These are phyloP conservation scores for Suhomyces taliae DNA, from an alignment of 1,139 yeast genomes.

Conservation along the genomic window DNA sequence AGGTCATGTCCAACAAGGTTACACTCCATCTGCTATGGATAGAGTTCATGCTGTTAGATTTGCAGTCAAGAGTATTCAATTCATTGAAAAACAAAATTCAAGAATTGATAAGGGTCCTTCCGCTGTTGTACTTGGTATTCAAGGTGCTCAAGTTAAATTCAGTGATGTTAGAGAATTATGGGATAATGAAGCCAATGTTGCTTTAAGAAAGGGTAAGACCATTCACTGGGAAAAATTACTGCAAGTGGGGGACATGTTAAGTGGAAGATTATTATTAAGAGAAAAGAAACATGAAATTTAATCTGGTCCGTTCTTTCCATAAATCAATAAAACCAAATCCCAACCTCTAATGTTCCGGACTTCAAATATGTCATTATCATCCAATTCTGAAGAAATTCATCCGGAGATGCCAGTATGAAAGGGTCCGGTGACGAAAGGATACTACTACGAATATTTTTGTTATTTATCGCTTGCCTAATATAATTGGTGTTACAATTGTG, in stretches of 20 bases:
- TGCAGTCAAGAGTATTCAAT: constrained; percentile 85
- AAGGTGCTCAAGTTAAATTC: constrained; percentile 62
- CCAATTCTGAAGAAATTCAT: too few relatives aligned
- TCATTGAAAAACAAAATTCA: constrained; percentile 56
- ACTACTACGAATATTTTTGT: too few relatives aligned
- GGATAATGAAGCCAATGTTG: constrained; percentile 57
- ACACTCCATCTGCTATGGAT: constrained; percentile 92
- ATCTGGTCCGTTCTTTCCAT: background rate
- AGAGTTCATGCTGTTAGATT: constrained; percentile 89
- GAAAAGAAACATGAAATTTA: constrained; percentile 3
- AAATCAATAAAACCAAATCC: too few relatives aligned
- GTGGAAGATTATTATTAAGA: constrained; percentile 48
- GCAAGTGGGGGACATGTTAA: constrained; percentile 62
- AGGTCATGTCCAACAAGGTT: constrained; percentile 98
- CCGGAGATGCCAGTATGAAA: too few relatives aligned
- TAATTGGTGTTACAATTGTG: too few relatives aligned
- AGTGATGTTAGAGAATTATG: constrained; percentile 56
- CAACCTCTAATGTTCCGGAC: too few relatives aligned
- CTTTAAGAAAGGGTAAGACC: constrained; percentile 62
- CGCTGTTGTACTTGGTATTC: constrained; percentile 69
- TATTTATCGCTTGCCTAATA: too few relatives aligned
- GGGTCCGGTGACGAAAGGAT: too few relatives aligned
- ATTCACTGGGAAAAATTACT: constrained; percentile 68
- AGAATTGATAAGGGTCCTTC: constrained; percentile 13
- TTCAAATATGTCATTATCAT: too few relatives aligned